Base-by-base conservation (phyloP, 345 rosid genomes). In the Euphorbia pulcherrima region DNA sequence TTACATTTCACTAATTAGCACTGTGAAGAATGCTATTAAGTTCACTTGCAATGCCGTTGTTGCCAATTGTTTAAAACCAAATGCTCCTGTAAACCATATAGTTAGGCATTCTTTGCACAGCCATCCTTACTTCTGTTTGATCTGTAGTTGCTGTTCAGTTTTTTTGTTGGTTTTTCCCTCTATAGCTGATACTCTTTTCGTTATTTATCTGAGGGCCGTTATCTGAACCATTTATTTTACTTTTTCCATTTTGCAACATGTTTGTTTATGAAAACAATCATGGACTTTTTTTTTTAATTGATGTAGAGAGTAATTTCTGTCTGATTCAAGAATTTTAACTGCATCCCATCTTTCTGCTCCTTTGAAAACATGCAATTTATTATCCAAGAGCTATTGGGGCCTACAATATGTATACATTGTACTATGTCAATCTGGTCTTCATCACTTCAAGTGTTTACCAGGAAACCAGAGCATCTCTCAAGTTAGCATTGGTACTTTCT, bases 401-500 rank as follows among this genome's bases (percentile, higher is more conserved):
- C 50, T 44, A 44, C 24, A 16, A 50, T 18, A 50, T 64, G 24
- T 33, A 51, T 9, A 13, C 68, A 65, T 65, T 5, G 20, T 51
- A 29, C 47, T 35, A 51, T 37, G 35, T 21, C 58, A 51, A 18
- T 52, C 47, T 65, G 58, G 28, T 50, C 46, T 65, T 23, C 28
- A 13, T 30, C 4, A 9, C 18, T 52, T 14, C 47, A 30, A 58
- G 12, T 65, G 28, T 20, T 23, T n/a, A n/a, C n/a, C n/a, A n/a
- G n/a, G n/a, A n/a, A n/a, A n/a, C n/a, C n/a, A n/a, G n/a, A n/a
- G n/a, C n/a, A n/a, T n/a, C n/a, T n/a, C n/a, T 65, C 4, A 12
- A 53, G 35, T 50, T 18, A 5, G 54, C 62, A 50, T 55, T 68
- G 71, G 71, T 68, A 68, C 40, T 21, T 40, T 9, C 7, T 58